Base-by-base conservation (phyloP, 2,329 filamentous ascomycete genomes). In the Xylariaceae sp. region DNA sequence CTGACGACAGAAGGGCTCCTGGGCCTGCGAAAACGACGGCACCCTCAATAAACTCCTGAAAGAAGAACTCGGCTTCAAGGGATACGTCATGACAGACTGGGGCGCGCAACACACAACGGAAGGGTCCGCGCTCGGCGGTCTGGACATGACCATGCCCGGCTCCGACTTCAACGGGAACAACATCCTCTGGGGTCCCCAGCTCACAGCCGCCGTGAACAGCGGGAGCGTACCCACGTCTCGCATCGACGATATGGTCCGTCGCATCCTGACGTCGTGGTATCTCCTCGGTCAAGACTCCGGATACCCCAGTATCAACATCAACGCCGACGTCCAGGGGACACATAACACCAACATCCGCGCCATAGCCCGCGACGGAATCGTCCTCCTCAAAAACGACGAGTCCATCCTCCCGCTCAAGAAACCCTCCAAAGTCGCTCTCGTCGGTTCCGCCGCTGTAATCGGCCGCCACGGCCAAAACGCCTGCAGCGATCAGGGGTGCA, bases 141-240 rank as follows among this genome's bases (percentile, higher is more conserved):
- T 93, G 62, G 89, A 93, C 71, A 90, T 92, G 88, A 85, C 86
- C 1, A 93, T 93, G 88, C 88, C 88, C 0, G 90, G 90, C 59
- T 84, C 77, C 55, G 77, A 82, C 66, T 84, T 73, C 68, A 83
- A 82, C 70, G 77, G 79, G 51, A 74, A 74, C 37, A 79, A 75
- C 48, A 71, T 83, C 2, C 76, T 81, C 44, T 86, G 84, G 83
- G 84, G 84, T 0, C 72, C 76, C 8, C 76, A 76, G 61, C 78
- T 87, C 13, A 74, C 75, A 56, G 75, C 69, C 52, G 83, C 83
- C 30, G 75, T 88, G 62, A 76, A 82, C 65, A 82, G 79, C 64
- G 83, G 83, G 37, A 78, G 81, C 56, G 79, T 90, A 3, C 76
- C 81, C 4, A 73, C 82, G 66, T 79, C 78, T 64, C 79, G 87